A percentile compares a stretch with the other conserved stretches of the same genome.
Evolutionary conservation across 1,284 basidiomycete genomes (phyloP).

Genomic region (Ustilago bromivora): DNA sequence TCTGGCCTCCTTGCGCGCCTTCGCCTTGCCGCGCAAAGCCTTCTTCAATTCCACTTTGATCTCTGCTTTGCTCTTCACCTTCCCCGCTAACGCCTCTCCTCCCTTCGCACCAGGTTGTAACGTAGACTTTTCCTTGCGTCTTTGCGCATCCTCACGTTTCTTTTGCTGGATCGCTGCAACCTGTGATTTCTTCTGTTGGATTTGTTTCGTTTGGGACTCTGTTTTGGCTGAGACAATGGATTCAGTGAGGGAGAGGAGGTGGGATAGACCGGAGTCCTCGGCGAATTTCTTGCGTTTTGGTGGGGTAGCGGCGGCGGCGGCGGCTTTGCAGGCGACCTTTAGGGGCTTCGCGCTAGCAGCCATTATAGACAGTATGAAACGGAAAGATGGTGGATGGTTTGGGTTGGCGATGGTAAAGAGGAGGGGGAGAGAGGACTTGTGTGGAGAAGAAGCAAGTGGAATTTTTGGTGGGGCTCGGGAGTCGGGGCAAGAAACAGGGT

Average conservation of each 20-base stretch:
- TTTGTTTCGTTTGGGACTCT: conserved; percentile 11
- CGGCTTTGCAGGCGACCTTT: conserved; percentile 11
- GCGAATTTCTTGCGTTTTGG: conserved; percentile 30
- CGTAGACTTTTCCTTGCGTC: conserved; percentile 9
- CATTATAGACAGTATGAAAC: background rate
- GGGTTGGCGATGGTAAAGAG: background rate
- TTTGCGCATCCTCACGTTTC: conserved; percentile 12
- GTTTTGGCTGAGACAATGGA: conserved; percentile 35
- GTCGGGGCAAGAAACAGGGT: no score
- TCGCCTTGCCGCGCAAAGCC: conserved; percentile 28
- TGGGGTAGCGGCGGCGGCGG: background rate
- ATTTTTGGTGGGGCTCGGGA: no score
- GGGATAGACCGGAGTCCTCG: conserved; percentile 32
- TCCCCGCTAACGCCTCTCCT: background rate
- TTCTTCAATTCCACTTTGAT: conserved; percentile 45
- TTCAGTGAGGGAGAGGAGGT: conserved; percentile 41
- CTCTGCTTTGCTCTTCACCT: conserved; percentile 34
- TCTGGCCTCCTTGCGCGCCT: conserved; percentile 31
- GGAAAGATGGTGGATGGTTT: no score
- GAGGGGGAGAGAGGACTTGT: background rate
- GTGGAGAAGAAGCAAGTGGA: no score
- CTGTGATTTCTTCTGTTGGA: conserved; percentile 23
- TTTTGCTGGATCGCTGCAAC: conserved; percentile 16
- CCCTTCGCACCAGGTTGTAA: background rate
- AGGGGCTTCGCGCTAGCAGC: background rate